Evolutionary conservation across 2,329 filamentous ascomycete species (phyloP).

Genomic region (Apiospora arundinis): DNA sequence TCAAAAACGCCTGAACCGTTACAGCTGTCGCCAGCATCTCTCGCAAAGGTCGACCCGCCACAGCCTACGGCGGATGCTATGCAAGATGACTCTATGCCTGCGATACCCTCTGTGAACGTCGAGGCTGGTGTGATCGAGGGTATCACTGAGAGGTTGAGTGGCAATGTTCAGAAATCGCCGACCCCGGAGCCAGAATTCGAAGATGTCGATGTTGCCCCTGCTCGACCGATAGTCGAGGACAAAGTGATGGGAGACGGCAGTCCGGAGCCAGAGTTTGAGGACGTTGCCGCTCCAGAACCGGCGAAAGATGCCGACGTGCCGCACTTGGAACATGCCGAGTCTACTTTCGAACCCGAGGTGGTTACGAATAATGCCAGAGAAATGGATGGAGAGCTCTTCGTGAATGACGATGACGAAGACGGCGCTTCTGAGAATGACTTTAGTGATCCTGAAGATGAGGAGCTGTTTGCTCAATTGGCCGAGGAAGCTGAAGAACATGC

Average conservation of each 20-base stretch:
- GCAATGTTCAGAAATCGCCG: neutral
- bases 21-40: conserved; percentile 31
- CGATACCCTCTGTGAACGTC: neutral
- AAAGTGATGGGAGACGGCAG: conserved; percentile 28
- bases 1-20: conserved; percentile 24
- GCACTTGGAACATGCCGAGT: conserved; percentile 15
- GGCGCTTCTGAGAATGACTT: conserved; percentile 69
- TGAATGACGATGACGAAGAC: conserved; percentile 67
- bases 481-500: conserved; percentile 93
- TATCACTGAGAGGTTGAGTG: conserved; percentile 22
- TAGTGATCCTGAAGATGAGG: conserved; percentile 91
- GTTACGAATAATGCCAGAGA: conserved; percentile 29
- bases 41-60: conserved; percentile 32
- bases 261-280: conserved; percentile 45
- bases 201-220: conserved; percentile 29
- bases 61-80: conserved; percentile 21
- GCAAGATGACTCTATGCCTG: conserved; percentile 15
- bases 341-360: conserved; percentile 31
- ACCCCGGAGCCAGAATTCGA: conserved; percentile 42
- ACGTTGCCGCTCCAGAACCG: conserved; percentile 40
- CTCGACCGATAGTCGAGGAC: conserved; percentile 20
- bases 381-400: conserved; percentile 48
- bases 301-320: conserved; percentile 29
- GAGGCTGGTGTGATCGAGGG: neutral
- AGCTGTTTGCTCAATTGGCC: conserved; percentile 84